phyloP scores from a whole-genome alignment of 129 eudicot species.

The Flaveria robusta region DNA sequence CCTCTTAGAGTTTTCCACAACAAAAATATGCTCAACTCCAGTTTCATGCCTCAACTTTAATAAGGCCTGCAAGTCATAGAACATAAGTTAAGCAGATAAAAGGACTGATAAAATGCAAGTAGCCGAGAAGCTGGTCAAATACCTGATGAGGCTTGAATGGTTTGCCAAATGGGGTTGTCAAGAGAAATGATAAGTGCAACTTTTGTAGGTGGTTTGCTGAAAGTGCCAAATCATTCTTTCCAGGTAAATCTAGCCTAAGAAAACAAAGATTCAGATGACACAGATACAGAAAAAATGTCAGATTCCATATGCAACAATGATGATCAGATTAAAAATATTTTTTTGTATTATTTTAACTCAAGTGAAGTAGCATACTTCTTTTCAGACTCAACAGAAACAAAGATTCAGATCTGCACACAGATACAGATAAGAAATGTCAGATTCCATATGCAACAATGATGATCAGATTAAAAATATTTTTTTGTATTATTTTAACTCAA shows the following conservation, averaged over 20 bases:
- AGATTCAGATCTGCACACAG: neutral
- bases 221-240: constrained; percentile 55
- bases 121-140: constrained; percentile 19
- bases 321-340: too few relatives aligned
- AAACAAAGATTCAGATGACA: constrained; percentile 9
- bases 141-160: constrained; percentile 96
- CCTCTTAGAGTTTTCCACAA: constrained; percentile 72
- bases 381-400: too few relatives aligned
- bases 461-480: too few relatives aligned
- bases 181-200: constrained; percentile 67
- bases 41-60: constrained; percentile 80
- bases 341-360: neutral
- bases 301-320: constrained; percentile 12
- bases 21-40: constrained; percentile 82
- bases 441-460: constrained; percentile 11
- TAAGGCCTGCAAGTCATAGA: constrained; percentile 60
- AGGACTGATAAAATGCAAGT: neutral
- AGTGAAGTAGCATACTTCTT: constrained; percentile 53
- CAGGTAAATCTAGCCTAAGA: constrained; percentile 66
- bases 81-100: constrained; percentile 1
- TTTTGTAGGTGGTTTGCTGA: constrained; percentile 97
- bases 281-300: neutral
- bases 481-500: neutral
- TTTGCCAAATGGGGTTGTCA: constrained; percentile 69
- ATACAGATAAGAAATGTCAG: neutral